Base-by-base conservation (phyloP, 2,329 filamentous ascomycete species). In the Pestalotiopsis sp. region DNA sequence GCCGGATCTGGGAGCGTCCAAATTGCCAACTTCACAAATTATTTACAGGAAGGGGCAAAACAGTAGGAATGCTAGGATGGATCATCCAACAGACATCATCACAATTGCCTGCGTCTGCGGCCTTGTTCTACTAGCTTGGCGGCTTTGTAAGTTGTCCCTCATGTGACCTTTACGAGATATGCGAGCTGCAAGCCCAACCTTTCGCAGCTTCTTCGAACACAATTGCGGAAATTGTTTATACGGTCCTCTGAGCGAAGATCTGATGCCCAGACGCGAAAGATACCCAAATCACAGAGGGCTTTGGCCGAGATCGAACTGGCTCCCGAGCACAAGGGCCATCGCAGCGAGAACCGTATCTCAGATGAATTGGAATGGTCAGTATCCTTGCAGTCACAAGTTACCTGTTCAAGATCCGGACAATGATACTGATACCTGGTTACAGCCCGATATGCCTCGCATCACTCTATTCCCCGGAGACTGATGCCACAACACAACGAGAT, bases 371-470 rank as follows among this genome's bases (percentile, higher is more conserved):
- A 73, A 56, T 75, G 73, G 73, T 75, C 10, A 70, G 72, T 65
- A 52, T 9, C 30, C 35, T 60, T 17, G 39, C 9, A 35, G 30
- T 26, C 10, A 22, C 44, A 35, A n/a, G 4, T 52, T 65, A 40
- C 17, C 17, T 20, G 20, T 4, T 10, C 17, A 14, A n/a, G 9
- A n/a, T 26, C 20, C 30, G 3, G 20, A 20, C 11, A 13, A 52
- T 17, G 22, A 44, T n/a, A n/a, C 39, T 9, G 35, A 6, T 13
- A 44, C 20, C 44, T 52, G n/a, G 6, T 9, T 20, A 22, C 48
- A 76, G 75, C 66, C 72, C 73, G 1, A 76, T 77, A 35, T 77
- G 75, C 59, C 71, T 76, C 7, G 65, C 56, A 5, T 66, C 67
- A 13, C 72, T 76, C 4, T 73, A 72, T 24, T 56, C n/a, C 17